These are phyloP conservation scores for Annona squamosa DNA, from an alignment of 164 flowering plant genomes.

Conservation along the genomic window DNA sequence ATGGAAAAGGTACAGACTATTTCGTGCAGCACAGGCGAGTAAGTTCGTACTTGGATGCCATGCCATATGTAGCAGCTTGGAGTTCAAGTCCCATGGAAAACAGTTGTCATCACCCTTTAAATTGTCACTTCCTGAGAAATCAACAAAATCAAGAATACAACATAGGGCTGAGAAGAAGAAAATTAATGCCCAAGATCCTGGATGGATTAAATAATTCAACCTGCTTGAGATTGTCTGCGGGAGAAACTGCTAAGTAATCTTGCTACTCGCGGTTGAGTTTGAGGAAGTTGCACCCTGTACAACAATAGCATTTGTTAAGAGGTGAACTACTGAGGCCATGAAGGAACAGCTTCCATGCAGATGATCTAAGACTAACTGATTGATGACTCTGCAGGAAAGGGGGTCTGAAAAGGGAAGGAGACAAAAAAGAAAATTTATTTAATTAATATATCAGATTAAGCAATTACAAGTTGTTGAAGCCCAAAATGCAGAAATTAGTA, in stretches of 20 bases:
- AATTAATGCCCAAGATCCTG: neutral
- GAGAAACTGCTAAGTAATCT: constrained; percentile 77
- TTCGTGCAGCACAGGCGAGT: constrained; percentile 66
- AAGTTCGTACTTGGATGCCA: constrained; percentile 66
- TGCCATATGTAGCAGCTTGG: constrained; percentile 65
- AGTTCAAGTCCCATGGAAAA: constrained; percentile 28
- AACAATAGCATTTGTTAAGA: neutral
- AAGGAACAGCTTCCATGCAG: neutral
- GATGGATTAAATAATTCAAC: neutral
- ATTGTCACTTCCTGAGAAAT: constrained; percentile 36
- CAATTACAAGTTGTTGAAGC: too few relatives aligned
- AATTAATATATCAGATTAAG: too few relatives aligned
- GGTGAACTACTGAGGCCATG: neutral
- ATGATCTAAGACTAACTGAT: neutral
- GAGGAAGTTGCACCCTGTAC: constrained; percentile 12
- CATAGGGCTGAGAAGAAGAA: neutral
- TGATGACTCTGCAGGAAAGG: too few relatives aligned
- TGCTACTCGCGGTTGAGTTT: constrained; percentile 71
- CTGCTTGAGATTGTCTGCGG: constrained; percentile 77
- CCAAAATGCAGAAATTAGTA: too few relatives aligned
- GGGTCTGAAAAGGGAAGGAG: too few relatives aligned
- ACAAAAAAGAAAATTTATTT: too few relatives aligned
- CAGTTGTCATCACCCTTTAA: constrained; percentile 23
- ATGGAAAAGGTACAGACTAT: constrained; percentile 51
- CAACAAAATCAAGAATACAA: neutral